Percentiles rank a stretch among this genome's conserved stretches.
These are phyloP conservation scores for Blepharisma stoltei DNA, from an alignment of 73 alveolate genomes.

Conservation along the genomic window DNA sequence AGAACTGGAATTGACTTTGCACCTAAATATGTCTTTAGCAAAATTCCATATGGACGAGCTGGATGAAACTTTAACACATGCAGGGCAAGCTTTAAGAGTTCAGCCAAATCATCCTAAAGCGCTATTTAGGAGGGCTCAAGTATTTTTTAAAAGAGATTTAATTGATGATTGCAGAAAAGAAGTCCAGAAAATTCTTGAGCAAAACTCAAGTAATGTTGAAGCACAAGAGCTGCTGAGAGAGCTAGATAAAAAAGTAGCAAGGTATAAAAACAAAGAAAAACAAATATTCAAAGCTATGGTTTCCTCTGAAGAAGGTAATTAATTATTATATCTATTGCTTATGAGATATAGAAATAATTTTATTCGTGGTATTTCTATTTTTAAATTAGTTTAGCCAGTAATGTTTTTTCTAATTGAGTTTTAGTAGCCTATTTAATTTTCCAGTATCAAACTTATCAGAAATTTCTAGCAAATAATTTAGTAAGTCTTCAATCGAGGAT, in stretches of 20 bases:
- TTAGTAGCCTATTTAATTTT: too few relatives aligned
- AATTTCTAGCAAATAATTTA: too few relatives aligned
- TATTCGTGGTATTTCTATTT: too few relatives aligned
- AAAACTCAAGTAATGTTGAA: neutral
- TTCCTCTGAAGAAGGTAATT: neutral
- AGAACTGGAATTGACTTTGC: slow-evolving; percentile 34
- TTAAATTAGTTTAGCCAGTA: too few relatives aligned
- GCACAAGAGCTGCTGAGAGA: neutral
- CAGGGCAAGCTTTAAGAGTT: slow-evolving; percentile 38
- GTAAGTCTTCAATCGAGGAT: too few relatives aligned
- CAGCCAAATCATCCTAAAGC: slow-evolving; percentile 51
- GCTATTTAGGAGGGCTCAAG: slow-evolving; percentile 44
- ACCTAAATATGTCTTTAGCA: slow-evolving; percentile 49
- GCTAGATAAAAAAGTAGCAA: neutral
- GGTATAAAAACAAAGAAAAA: slow-evolving; percentile 5
- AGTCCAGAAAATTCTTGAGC: neutral
- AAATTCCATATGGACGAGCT: slow-evolving; percentile 34
- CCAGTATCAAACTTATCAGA: too few relatives aligned
- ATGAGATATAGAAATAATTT: too few relatives aligned
- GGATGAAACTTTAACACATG: slow-evolving; percentile 48
- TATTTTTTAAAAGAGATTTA: slow-evolving; percentile 31
- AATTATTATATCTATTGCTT: too few relatives aligned
- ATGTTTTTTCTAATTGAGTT: too few relatives aligned
- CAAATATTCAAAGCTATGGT: slow-evolving; percentile 18
- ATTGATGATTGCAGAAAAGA: slow-evolving; percentile 30